These are phyloP conservation scores for Geotrichum carabidarum DNA, from an alignment of 1,139 yeast species.

Conservation along the genomic window DNA sequence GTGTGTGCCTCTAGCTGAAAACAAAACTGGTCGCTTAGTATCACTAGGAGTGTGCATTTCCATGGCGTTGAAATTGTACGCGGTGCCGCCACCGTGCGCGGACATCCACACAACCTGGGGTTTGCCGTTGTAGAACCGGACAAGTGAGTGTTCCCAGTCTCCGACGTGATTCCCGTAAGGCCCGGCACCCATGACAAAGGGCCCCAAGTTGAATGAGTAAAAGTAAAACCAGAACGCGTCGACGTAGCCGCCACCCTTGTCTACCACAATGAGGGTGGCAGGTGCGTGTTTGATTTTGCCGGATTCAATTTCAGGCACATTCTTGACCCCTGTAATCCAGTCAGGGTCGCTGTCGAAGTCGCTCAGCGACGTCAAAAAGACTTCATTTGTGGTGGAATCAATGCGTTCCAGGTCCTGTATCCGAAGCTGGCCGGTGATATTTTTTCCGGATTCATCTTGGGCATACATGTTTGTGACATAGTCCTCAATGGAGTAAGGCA, in stretches of 20 bases:
- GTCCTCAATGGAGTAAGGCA: slow-evolving; percentile 75
- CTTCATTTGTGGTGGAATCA: slow-evolving; percentile 26
- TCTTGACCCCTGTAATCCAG: slow-evolving; percentile 74
- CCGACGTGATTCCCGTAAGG: slow-evolving; percentile 97
- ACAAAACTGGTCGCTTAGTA: slow-evolving; percentile 61
- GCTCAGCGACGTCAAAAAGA: slow-evolving; percentile 58
- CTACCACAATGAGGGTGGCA: slow-evolving; percentile 74
- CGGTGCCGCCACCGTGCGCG: slow-evolving; percentile 97
- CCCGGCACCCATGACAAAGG: slow-evolving; percentile 95
- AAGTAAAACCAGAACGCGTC: slow-evolving; percentile 97
- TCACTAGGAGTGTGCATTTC: slow-evolving; percentile 47
- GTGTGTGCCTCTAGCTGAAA: slow-evolving; percentile 92
- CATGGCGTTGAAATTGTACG: slow-evolving; percentile 67
- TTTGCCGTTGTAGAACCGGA: slow-evolving; percentile 71
- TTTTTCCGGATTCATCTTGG: slow-evolving; percentile 28
- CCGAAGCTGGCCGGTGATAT: slow-evolving; percentile 27
- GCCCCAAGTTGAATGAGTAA: slow-evolving; percentile 90
- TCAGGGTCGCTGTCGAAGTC: slow-evolving; percentile 75
- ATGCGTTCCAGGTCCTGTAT: slow-evolving; percentile 26
- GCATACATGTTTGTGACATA: slow-evolving; percentile 57
- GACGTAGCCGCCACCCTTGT: slow-evolving; percentile 86
- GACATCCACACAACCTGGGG: slow-evolving; percentile 97
- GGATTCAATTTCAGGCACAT: slow-evolving; percentile 62
- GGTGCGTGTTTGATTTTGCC: slow-evolving; percentile 76
- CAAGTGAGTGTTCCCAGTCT: slow-evolving; percentile 95